Evolutionary conservation across 2,329 filamentous ascomycete genomes (phyloP).

Genomic region (Fusarium lateritium): DNA sequence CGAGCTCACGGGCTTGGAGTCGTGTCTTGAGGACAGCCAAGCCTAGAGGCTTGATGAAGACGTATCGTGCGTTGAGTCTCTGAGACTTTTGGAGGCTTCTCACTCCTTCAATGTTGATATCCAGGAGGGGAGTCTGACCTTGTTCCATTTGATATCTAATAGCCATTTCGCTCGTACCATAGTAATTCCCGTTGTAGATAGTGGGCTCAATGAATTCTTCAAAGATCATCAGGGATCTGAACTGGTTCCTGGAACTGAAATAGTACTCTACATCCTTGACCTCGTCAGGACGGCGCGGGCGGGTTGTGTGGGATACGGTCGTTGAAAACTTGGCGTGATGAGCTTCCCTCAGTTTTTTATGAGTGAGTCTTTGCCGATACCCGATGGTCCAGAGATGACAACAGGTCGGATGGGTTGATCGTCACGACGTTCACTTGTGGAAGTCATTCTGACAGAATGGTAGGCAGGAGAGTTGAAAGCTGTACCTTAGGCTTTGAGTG

Average conservation of each 20-base stretch:
- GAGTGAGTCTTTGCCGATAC: not conserved
- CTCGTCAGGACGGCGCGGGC: not conserved
- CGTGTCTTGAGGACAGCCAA: fast-evolving
- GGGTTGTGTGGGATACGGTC: not conserved
- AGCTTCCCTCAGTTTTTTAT: not conserved
- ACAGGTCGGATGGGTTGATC: not conserved
- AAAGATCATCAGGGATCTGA: fast-evolving
- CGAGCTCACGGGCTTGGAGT: fast-evolving
- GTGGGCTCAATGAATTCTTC: not conserved
- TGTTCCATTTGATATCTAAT: fast-evolving
- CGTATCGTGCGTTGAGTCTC: not conserved
- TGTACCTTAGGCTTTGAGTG: no score
- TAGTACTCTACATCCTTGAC: fast-evolving
- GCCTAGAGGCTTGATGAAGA: not conserved
- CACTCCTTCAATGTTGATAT: slow-evolving; percentile 1
- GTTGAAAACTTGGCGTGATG: not conserved
- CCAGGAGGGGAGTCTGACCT: not conserved
- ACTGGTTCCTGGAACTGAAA: not conserved
- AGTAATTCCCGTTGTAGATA: not conserved
- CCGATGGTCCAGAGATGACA: slow-evolving; percentile 1
- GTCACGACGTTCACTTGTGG: no score
- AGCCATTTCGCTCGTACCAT: not conserved
- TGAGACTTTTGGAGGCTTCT: not conserved
- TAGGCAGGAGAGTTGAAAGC: no score
- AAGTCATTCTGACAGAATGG: no score